These are phyloP conservation scores for Mollisiaceae sp. DNA, from an alignment of 2,329 filamentous ascomycete genomes.

Conservation along the genomic window DNA sequence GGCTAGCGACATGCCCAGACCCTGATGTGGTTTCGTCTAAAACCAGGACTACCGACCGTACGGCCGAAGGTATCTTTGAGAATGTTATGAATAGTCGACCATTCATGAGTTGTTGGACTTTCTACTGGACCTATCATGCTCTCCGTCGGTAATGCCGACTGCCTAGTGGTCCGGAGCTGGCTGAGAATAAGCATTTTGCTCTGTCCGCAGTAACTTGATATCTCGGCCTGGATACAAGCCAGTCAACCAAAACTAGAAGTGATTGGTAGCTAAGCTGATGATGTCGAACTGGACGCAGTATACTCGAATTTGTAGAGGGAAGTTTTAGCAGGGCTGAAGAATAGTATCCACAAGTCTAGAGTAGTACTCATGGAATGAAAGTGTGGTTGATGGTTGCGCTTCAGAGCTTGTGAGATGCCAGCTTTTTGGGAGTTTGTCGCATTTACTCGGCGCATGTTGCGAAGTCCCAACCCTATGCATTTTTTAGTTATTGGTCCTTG, in stretches of 20 bases:
- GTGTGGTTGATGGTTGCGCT: too few relatives aligned
- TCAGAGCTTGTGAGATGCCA: background rate
- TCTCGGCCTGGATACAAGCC: background rate
- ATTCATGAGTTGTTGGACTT: slow-evolving; percentile 2
- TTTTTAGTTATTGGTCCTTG: slow-evolving; percentile 11
- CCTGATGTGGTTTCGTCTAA: too few relatives aligned
- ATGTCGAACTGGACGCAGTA: background rate
- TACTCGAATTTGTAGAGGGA: background rate
- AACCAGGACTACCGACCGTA: slow-evolving; percentile 1
- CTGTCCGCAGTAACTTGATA: background rate
- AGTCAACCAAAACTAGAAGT: background rate
- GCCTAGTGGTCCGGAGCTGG: background rate
- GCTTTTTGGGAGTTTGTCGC: slow-evolving; percentile 3
- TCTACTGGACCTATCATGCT: slow-evolving; percentile 2
- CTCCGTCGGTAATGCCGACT: background rate
- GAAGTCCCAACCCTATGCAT: too few relatives aligned
- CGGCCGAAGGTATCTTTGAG: slow-evolving; percentile 5
- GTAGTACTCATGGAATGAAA: too few relatives aligned
- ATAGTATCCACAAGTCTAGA: background rate
- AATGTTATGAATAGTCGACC: slow-evolving; percentile 5
- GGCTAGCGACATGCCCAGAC: slow-evolving; percentile 1
- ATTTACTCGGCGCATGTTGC: background rate
- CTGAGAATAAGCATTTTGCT: background rate
- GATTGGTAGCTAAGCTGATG: background rate
- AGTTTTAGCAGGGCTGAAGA: slow-evolving; percentile 3